phyloP scores from a whole-genome alignment of 2,329 filamentous ascomycete genomes.

The Paracoccidioides brasiliensis region DNA sequence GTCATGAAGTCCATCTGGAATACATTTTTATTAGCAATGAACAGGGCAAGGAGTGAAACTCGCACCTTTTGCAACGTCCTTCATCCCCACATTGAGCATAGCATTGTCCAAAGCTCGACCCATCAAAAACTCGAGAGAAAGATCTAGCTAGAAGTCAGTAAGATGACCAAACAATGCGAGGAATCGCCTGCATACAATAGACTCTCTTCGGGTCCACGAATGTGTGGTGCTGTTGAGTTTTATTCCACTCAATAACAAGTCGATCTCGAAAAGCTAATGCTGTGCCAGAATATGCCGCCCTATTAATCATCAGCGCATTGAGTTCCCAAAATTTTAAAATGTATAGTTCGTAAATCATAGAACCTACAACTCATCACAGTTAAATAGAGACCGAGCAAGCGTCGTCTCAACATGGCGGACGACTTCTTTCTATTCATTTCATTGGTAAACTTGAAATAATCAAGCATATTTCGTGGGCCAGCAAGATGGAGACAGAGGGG shows the following conservation, averaged over 20 bases:
- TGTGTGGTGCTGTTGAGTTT: conserved; percentile 91
- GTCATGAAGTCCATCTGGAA: conserved; percentile 60
- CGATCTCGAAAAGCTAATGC: conserved; percentile 87
- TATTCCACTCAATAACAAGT: conserved; percentile 92
- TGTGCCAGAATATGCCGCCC: conserved; percentile 80
- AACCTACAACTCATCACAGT: conserved; percentile 70
- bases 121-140: conserved; percentile 97
- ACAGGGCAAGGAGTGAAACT: not conserved
- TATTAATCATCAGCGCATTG: conserved; percentile 14
- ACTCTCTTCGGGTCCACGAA: conserved; percentile 82
- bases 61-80: conserved; percentile 65
- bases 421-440: conserved; percentile 51
- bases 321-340: not conserved
- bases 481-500: not conserved
- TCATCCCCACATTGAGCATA: conserved; percentile 89
- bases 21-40: conserved; percentile 8
- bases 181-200: conserved; percentile 50
- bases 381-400: conserved; percentile 88
- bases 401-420: conserved; percentile 95
- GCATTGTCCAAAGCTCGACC: conserved; percentile 93
- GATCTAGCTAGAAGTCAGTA: conserved; percentile 38
- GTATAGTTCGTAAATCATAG: not conserved
- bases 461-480: conserved; percentile 5
- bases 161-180: not conserved
- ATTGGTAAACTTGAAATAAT: not conserved